These are phyloP conservation scores for Colletotrichum sp. DNA, from an alignment of 2,329 filamentous ascomycete genomes.

Conservation along the genomic window DNA sequence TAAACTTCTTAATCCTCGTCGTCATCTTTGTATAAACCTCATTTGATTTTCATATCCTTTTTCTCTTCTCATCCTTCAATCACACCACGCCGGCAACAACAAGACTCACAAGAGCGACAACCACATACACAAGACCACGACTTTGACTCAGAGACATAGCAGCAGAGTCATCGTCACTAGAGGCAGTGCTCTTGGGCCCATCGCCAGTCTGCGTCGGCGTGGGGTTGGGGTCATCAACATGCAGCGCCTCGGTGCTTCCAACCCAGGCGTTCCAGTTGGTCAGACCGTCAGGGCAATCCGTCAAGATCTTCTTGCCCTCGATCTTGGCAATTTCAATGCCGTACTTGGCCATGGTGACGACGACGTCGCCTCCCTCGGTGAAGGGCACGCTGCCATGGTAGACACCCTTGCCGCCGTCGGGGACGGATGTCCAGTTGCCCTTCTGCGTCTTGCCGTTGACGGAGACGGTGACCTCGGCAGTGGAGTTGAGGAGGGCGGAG, in stretches of 20 bases:
- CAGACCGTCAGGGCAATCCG: constrained; percentile 2
- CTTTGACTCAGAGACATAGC: not conserved
- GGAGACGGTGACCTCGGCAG: constrained; percentile 27
- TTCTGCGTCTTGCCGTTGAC: constrained; percentile 26
- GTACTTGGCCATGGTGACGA: constrained; percentile 36
- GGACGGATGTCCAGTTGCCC: constrained; percentile 17
- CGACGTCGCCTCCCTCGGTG: constrained; percentile 31
- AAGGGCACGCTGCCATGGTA: constrained; percentile 34
- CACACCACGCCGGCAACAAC: not conserved
- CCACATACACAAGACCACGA: not conserved
- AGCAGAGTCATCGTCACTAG: not conserved
- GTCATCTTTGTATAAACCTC: no score
- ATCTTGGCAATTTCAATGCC: constrained; percentile 14
- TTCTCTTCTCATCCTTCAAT: not conserved
- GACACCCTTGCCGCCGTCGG: constrained; percentile 26
- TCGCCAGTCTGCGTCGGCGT: constrained; percentile 8
- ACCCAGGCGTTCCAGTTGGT: constrained; percentile 25
- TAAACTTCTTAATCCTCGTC: rapidly evolving
- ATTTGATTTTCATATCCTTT: not conserved
- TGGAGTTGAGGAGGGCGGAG: constrained; percentile 27
- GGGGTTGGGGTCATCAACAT: constrained; percentile 13
- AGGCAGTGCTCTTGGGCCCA: constrained; percentile 1
- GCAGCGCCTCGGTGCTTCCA: constrained; percentile 2
- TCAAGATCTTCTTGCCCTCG: constrained; percentile 3
- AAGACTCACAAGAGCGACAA: not conserved